These are phyloP conservation scores for Solanum chiquidenum DNA, from an alignment of 257 asterid species.

Conservation along the genomic window DNA sequence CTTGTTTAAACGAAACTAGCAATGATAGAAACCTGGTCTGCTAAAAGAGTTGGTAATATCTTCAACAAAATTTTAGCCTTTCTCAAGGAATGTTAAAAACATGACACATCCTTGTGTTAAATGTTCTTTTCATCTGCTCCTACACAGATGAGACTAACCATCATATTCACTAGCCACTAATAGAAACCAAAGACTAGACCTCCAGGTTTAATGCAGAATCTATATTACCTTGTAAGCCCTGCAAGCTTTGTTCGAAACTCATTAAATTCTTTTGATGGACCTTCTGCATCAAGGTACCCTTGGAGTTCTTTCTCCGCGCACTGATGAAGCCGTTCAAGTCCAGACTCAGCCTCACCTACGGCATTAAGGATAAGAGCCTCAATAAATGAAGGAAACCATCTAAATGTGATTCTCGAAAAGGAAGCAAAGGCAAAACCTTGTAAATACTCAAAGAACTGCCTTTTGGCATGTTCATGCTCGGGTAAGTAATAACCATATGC, in stretches of 20 bases:
- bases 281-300: constrained; percentile 57
- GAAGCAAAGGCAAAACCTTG: constrained; percentile 44
- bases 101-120: not conserved
- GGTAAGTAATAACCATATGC: constrained; percentile 88
- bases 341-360: constrained; percentile 93
- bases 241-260: constrained; percentile 93
- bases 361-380: constrained; percentile 7
- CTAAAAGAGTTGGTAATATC: not conserved
- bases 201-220: not conserved
- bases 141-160: not conserved
- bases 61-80: not conserved
- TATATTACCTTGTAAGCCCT: constrained; percentile 76
- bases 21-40: not conserved
- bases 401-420: not conserved
- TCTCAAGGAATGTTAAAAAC: not conserved
- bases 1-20: not conserved
- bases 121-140: not conserved
- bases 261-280: constrained; percentile 66
- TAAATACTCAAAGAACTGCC: constrained; percentile 84
- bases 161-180: not conserved
- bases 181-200: not conserved
- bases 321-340: constrained; percentile 94
- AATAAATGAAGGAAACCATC: not conserved
- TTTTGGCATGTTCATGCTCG: constrained; percentile 67
- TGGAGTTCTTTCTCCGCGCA: constrained; percentile 93